phyloP scores from a whole-genome alignment of 352 stramenopile genomes.

The Pythium utonaiense region DNA sequence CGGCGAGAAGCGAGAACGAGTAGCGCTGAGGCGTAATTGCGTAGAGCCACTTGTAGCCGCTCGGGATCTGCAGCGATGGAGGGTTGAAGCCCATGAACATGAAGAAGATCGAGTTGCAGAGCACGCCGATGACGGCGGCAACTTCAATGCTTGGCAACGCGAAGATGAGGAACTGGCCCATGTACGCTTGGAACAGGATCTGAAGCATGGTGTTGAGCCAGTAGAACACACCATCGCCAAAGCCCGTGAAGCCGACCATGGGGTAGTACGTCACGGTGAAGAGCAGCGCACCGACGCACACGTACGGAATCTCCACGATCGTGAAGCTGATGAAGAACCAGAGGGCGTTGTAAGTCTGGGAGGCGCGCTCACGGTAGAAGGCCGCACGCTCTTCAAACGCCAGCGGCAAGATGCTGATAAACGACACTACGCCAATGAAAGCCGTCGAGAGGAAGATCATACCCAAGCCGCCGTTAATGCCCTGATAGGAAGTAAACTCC shows the following conservation, averaged over 20 bases:
- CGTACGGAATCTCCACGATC: conserved; percentile 55
- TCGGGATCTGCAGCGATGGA: conserved; percentile 24
- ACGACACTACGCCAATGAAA: conserved; percentile 81
- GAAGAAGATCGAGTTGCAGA: conserved; percentile 20
- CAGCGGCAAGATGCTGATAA: conserved; percentile 71
- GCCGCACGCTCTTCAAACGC: conserved; percentile 82
- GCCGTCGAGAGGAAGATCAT: conserved; percentile 84
- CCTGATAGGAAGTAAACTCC: conserved; percentile 44
- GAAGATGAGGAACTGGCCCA: conserved; percentile 23
- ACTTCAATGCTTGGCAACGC: conserved; percentile 19
- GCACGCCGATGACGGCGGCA: conserved; percentile 11
- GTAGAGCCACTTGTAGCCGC: conserved; percentile 40
- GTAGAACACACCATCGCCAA: conserved; percentile 15
- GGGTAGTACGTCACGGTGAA: conserved; percentile 31
- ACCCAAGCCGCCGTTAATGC: conserved; percentile 60
- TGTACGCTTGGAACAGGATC: conserved; percentile 21
- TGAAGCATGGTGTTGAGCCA: conserved; percentile 17
- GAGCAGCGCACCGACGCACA: conserved; percentile 15
- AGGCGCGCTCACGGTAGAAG: conserved; percentile 85
- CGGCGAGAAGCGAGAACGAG: conserved; percentile 28
- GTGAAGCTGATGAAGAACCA: conserved; percentile 57
- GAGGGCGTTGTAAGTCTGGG: conserved; percentile 64
- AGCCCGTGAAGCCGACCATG: conserved; percentile 29
- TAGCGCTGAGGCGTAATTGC: conserved; percentile 32
- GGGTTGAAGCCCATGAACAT: conserved; percentile 27